Conservation (phyloP, 768 basidiomycete genomes). For the Russula vinacea region DNA sequence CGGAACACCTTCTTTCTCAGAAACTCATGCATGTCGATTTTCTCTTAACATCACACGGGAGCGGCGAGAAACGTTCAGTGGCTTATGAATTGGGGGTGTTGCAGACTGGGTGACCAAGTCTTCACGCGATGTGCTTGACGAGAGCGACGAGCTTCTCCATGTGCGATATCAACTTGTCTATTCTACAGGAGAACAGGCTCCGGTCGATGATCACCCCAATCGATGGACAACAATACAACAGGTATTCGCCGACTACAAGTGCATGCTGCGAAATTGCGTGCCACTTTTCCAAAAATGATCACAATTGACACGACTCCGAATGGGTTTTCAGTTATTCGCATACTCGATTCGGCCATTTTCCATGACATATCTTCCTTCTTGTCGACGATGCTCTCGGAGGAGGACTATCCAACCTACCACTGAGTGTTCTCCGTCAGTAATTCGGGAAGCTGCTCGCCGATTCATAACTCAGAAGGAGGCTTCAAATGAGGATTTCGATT, state of each 20-base stretch:
- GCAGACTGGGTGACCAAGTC: conserved; percentile 6
- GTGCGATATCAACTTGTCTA: conserved; percentile 50
- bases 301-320: background rate
- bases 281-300: background rate
- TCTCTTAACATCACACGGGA: conserved; percentile 28
- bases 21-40: conserved; percentile 46
- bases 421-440: conserved; percentile 3
- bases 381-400: conserved; percentile 11
- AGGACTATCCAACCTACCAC: background rate
- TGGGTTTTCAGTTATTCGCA: conserved; percentile 12
- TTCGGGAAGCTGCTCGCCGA: conserved; percentile 11
- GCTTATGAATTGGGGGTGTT: background rate
- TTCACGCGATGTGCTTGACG: conserved; percentile 24
- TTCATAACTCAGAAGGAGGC: background rate
- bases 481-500: background rate
- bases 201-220: conserved; percentile 43
- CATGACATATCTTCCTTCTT: conserved; percentile 3
- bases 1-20: conserved; percentile 54
- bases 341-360: conserved; percentile 3
- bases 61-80: background rate
- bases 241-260: conserved; percentile 37
- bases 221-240: conserved; percentile 45
- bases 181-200: conserved; percentile 40
- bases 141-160: conserved; percentile 41
- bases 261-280: conserved; percentile 10